Base-by-base conservation (phyloP, 768 basidiomycete genomes). In the Mycena belliarum region DNA sequence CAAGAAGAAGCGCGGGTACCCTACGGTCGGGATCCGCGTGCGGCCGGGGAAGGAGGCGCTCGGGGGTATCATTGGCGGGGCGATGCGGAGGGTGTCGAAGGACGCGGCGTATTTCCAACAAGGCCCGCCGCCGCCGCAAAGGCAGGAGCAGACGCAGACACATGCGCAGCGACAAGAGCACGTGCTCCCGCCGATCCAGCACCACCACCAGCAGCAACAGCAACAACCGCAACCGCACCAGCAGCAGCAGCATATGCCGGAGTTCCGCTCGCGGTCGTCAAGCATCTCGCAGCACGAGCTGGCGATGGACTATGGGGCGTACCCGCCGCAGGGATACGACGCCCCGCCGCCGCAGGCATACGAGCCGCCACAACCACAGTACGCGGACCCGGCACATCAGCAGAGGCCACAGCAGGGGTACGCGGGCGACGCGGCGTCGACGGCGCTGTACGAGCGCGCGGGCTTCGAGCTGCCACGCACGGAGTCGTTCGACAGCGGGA, bases 1-100 rank as follows among this genome's bases (percentile, higher is more conserved):
- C 48, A 71, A 76, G 35, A 59, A 79, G 72, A 81, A 77, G 61
- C 21, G 37, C 2, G 65, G 66, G 14, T 77, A 80, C 44, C 81
- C 82, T 16, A 56, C 75, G 23, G 68, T 79, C 57, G 28, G 59
- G 14, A 49, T 53, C 26, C 52, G 58, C 10, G 58, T 53, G 52
- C 52, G 56, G 6, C 56, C 49, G 3, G 55, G 54, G 16, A 28
- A 38, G 42, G 52, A 55, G 35, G 38, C 14, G 48, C 29, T 23
- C 32, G 35, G 40, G 4, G 69, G 63, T 41, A 24, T n/a, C n/a
- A n/a, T n/a, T n/a, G 59, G 0, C 60, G 55, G 8, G 42, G 49
- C 24, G 38, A 57, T 18, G 41, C 33, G 33, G 6, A 35, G 16
- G 33, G 33, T 4, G 6, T 35, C 33, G 33, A 35, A 35, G 33